Evolutionary conservation across 2,329 filamentous ascomycete genomes (phyloP).

Genomic region (Colletotrichum aenigma): DNA sequence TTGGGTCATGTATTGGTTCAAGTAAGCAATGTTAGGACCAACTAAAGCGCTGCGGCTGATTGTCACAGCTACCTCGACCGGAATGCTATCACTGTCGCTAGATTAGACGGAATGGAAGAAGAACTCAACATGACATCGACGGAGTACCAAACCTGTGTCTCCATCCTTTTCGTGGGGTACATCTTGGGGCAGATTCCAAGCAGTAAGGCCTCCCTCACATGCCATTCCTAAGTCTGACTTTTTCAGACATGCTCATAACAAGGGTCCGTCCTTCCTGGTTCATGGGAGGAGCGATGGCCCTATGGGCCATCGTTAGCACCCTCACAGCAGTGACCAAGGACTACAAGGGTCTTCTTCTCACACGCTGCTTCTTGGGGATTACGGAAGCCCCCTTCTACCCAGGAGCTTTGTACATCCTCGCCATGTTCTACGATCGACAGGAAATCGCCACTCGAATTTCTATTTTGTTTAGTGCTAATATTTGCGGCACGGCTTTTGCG

Average conservation of each 20-base stretch:
- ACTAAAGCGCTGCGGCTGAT: not conserved
- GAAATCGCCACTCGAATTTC: conserved; percentile 41
- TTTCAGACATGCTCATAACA: conserved; percentile 14
- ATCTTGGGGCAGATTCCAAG: conserved; percentile 27
- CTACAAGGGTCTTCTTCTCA: conserved; percentile 33
- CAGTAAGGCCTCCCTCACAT: conserved; percentile 28
- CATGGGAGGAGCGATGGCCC: conserved; percentile 9
- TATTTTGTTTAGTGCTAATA: conserved; percentile 36
- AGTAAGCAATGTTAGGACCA: not conserved
- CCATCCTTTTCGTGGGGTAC: conserved; percentile 32
- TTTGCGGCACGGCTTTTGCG: conserved; percentile 24
- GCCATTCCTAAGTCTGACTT: not conserved
- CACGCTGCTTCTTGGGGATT: conserved; percentile 38
- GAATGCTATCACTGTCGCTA: conserved; percentile 22
- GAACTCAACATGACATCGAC: conserved; percentile 32
- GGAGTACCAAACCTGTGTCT: conserved; percentile 26
- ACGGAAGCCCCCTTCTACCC: conserved; percentile 32
- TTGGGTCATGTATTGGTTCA: conserved; percentile 33
- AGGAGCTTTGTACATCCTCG: conserved; percentile 21
- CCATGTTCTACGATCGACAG: conserved; percentile 42
- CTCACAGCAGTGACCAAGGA: conserved; percentile 34
- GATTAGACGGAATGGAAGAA: conserved; percentile 10
- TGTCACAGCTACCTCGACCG: conserved; percentile 22
- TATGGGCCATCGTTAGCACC: conserved; percentile 15
- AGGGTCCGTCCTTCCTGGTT: conserved; percentile 4